These are phyloP conservation scores for Metschnikowia reukaufii DNA, from an alignment of 805 yeast species.

Conservation along the genomic window DNA sequence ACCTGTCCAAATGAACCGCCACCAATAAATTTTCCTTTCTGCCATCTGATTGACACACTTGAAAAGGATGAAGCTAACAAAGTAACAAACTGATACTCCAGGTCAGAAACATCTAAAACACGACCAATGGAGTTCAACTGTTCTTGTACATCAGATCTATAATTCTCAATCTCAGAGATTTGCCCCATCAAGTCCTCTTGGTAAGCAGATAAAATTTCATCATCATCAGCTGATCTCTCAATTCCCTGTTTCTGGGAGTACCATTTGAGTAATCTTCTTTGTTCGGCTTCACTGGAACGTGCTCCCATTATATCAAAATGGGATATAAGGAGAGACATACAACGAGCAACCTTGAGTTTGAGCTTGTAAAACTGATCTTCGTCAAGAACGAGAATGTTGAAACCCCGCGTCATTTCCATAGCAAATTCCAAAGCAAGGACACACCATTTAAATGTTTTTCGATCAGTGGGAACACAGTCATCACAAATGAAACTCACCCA, in stretches of 20 bases:
- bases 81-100: conserved; percentile 83
- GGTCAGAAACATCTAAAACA: conserved; percentile 82
- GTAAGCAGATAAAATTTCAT: conserved; percentile 46
- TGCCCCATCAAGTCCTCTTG: conserved; percentile 68
- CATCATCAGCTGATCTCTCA: conserved; percentile 44
- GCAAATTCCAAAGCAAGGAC: conserved; percentile 94
- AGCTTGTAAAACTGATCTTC: conserved; percentile 72
- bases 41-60: conserved; percentile 93
- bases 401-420: conserved; percentile 89
- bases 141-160: conserved; percentile 46
- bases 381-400: conserved; percentile 76
- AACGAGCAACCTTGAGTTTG: conserved; percentile 84
- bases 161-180: conserved; percentile 61
- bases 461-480: conserved; percentile 91
- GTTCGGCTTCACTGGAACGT: conserved; percentile 71
- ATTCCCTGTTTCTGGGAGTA: conserved; percentile 53
- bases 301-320: conserved; percentile 99
- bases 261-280: conserved; percentile 54
- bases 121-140: conserved; percentile 65
- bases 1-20: conserved; percentile 97
- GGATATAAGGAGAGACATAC: conserved; percentile 89
- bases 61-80: conserved; percentile 87
- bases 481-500: conserved; percentile 94
- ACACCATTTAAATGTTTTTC: conserved; percentile 92
- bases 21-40: conserved; percentile 89